Evolutionary conservation across 1,139 yeast genomes (phyloP).

Genomic region (Blastobotrys proliferans): DNA sequence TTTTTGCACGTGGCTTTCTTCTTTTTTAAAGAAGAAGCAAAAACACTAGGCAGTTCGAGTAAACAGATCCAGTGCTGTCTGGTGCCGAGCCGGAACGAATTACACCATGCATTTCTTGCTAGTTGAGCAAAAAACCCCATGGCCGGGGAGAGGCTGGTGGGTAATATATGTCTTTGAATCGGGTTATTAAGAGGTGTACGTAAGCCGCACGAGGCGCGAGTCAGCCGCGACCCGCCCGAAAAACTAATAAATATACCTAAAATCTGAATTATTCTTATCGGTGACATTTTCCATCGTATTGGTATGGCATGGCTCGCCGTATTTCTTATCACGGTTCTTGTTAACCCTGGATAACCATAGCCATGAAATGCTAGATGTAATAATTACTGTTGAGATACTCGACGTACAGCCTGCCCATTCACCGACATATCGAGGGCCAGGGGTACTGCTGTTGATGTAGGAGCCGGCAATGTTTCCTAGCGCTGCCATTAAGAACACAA

Average conservation of each 20-base stretch:
- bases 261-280: background rate
- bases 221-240: no score
- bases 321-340: background rate
- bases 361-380: background rate
- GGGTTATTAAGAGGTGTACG: no score
- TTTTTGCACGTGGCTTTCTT: no score
- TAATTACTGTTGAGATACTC: background rate
- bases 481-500: background rate
- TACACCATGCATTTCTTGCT: no score
- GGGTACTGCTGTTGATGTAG: background rate
- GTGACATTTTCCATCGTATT: background rate
- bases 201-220: no score
- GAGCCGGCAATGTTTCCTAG: background rate
- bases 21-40: no score
- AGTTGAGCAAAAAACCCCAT: no score
- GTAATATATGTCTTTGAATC: no score
- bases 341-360: background rate
- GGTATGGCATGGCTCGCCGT: background rate
- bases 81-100: no score
- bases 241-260: background rate
- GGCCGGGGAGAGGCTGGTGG: no score
- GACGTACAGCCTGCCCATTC: background rate
- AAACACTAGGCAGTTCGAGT: no score
- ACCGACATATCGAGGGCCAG: background rate
- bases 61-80: no score